Conservation (phyloP, 805 yeast genomes). For the Candida taoyuanica region DNA sequence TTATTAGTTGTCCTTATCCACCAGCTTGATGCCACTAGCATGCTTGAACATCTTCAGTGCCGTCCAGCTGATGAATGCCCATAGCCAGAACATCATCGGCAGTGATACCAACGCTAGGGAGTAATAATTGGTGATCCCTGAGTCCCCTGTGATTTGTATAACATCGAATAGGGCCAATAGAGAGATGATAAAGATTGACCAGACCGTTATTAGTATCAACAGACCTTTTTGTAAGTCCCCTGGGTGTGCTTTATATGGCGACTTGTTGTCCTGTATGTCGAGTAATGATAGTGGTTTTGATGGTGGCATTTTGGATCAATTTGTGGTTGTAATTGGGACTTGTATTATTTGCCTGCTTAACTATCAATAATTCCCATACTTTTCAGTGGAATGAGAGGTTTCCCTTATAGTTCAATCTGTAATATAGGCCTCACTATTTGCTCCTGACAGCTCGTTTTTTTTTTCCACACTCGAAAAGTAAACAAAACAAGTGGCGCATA, state of each 20-base stretch:
- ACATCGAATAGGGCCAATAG: not conserved
- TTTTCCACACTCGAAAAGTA: too few species aligned
- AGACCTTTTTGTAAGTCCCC: not conserved
- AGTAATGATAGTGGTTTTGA: not conserved
- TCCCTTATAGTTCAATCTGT: too few species aligned
- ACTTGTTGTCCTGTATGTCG: not conserved
- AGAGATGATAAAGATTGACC: not conserved
- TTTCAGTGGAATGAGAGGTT: too few species aligned
- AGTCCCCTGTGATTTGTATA: not conserved
- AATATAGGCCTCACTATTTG: too few species aligned
- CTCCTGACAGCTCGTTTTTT: too few species aligned
- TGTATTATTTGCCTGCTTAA: too few species aligned
- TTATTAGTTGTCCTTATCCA: conserved; percentile 1
- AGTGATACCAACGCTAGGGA: conserved; percentile 29
- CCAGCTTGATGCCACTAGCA: conserved; percentile 53
- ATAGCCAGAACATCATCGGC: conserved; percentile 47
- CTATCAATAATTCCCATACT: too few species aligned
- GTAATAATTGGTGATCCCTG: conserved; percentile 27
- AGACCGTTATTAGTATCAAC: not conserved
- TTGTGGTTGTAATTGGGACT: too few species aligned
- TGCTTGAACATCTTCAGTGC: conserved; percentile 79
- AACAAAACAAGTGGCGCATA: too few species aligned
- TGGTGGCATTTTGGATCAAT: not conserved
- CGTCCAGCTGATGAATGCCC: conserved; percentile 75
- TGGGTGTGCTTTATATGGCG: not conserved